phyloP scores from a whole-genome alignment of 495 filamentous ascomycete species.

The Xylaria bambusicola region DNA sequence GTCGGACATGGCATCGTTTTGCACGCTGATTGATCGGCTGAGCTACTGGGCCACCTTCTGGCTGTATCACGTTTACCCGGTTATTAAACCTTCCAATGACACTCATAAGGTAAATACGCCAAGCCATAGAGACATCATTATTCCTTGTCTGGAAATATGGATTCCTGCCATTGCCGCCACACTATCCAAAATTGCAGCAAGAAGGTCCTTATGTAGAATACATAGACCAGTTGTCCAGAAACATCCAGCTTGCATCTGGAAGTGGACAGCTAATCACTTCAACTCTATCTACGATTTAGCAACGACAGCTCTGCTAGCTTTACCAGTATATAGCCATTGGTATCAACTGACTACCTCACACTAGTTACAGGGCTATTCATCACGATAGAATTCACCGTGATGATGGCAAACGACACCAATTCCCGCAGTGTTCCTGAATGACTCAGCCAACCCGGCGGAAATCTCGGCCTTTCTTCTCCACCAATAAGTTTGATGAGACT shows the following conservation, averaged over 20 bases:
- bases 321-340: too few relatives aligned
- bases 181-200: too few relatives aligned
- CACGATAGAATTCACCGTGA: too few relatives aligned
- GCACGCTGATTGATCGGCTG: conserved; percentile 33
- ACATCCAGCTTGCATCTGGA: too few relatives aligned
- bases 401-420: not conserved
- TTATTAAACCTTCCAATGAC: conserved; percentile 36
- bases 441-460: not conserved
- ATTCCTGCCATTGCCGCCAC: conserved; percentile 8
- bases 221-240: too few relatives aligned
- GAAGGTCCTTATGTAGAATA: too few relatives aligned
- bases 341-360: too few relatives aligned
- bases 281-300: too few relatives aligned
- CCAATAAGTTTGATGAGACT: too few relatives aligned
- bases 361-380: too few relatives aligned
- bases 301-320: too few relatives aligned
- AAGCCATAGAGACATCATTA: conserved; percentile 26
- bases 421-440: not conserved
- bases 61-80: conserved; percentile 38
- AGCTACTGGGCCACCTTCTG: conserved; percentile 25
- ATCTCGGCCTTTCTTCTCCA: conserved; percentile 11
- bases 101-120: conserved; percentile 29
- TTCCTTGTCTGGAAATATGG: conserved; percentile 24
- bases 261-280: too few relatives aligned
- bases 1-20: conserved; percentile 44